phyloP scores from a whole-genome alignment of 768 basidiomycete species.

The Boletus edulis region DNA sequence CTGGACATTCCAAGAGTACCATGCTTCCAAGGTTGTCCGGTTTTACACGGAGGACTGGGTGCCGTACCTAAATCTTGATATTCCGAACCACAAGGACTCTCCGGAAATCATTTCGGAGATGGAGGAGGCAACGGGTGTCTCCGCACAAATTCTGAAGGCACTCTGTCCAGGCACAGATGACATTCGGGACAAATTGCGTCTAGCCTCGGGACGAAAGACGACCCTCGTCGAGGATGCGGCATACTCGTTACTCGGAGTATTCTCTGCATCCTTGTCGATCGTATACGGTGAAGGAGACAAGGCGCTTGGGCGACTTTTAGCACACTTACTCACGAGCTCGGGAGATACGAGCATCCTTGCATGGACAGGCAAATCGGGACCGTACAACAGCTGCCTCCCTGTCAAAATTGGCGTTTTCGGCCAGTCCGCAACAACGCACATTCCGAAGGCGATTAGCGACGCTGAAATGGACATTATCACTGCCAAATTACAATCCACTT shows the following conservation, averaged over 20 bases:
- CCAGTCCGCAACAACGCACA: background rate
- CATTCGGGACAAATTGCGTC: slow-evolving; percentile 1
- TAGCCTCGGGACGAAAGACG: slow-evolving; percentile 1
- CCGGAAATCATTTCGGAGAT: slow-evolving; percentile 5
- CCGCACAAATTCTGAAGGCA: background rate
- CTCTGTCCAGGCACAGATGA: background rate
- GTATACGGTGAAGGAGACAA: slow-evolving; percentile 1
- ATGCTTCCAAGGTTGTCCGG: slow-evolving; percentile 1
- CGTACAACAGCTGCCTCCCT: slow-evolving; percentile 3
- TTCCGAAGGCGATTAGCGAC: background rate
- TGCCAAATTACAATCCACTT: background rate
- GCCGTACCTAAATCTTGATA: background rate
- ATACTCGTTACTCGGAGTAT: slow-evolving; percentile 4
- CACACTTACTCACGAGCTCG: background rate
- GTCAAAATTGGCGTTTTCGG: background rate
- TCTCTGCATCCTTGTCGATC: background rate
- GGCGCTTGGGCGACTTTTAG: slow-evolving; percentile 1
- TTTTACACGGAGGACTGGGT: slow-evolving; percentile 2
- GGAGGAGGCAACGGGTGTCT: slow-evolving; percentile 1
- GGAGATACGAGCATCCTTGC: slow-evolving; percentile 6
- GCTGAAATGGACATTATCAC: background rate
- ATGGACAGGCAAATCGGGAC: background rate
- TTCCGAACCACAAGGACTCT: slow-evolving; percentile 2
- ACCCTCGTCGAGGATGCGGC: slow-evolving; percentile 3
- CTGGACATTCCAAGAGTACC: slow-evolving; percentile 8